Evolutionary conservation across 352 stramenopile species (phyloP).

Genomic region (Globisporangium apiculatum): DNA sequence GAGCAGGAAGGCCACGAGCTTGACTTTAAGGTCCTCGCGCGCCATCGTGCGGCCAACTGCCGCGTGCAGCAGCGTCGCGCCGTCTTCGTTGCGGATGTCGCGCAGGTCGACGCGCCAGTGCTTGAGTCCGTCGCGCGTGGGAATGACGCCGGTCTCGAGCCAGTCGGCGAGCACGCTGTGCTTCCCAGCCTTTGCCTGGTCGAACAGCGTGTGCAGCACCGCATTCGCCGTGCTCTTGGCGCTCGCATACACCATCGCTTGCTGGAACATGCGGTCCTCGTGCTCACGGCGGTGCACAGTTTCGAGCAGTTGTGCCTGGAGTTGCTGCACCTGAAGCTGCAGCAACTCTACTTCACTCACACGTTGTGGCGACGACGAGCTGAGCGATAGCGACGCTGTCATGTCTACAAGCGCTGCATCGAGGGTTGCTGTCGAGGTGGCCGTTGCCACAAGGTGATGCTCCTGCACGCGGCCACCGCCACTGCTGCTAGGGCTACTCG

Average conservation of each 20-base stretch:
- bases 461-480: no score
- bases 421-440: background rate
- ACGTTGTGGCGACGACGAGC: constrained; percentile 7
- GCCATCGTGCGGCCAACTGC: constrained; percentile 63
- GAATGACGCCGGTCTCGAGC: constrained; percentile 64
- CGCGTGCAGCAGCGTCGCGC: constrained; percentile 56
- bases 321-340: constrained; percentile 41
- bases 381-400: constrained; percentile 8
- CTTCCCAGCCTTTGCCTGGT: constrained; percentile 58
- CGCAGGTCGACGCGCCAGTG: constrained; percentile 67
- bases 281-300: constrained; percentile 53
- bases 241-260: constrained; percentile 44
- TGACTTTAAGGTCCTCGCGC: constrained; percentile 56
- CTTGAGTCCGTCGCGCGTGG: constrained; percentile 63
- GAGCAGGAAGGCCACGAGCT: constrained; percentile 58
- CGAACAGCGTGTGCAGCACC: constrained; percentile 71
- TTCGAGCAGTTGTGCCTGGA: constrained; percentile 33
- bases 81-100: constrained; percentile 55
- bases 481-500: no score
- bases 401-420: background rate
- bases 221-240: constrained; percentile 72
- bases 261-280: constrained; percentile 50
- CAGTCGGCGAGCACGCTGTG: constrained; percentile 41
- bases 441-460: no score
- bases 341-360: constrained; percentile 20